Percentiles rank a stretch among this genome's conserved stretches.
These are phyloP conservation scores for Trichoderma koningii DNA, from an alignment of 2,329 filamentous ascomycete genomes.

Conservation along the genomic window DNA sequence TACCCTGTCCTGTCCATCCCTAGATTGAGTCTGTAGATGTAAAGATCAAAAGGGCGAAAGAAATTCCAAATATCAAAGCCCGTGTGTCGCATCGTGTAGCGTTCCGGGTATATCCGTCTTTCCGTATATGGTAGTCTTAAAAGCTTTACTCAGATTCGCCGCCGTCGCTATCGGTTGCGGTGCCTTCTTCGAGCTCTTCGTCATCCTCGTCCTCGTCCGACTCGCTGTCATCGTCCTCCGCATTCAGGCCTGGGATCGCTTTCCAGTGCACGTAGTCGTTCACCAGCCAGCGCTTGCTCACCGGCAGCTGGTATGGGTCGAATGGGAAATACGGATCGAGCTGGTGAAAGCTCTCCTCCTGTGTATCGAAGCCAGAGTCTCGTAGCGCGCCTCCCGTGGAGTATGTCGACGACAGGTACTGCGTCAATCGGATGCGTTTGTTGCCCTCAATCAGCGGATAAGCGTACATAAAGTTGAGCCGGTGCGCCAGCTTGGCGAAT, in stretches of 20 bases:
- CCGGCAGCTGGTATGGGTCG: slow-evolving; percentile 88
- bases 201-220: slow-evolving; percentile 53
- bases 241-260: slow-evolving; percentile 69
- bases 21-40: neutral
- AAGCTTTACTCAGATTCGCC: slow-evolving; percentile 38
- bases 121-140: slow-evolving; percentile 11
- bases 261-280: slow-evolving; percentile 82
- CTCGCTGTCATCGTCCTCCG: slow-evolving; percentile 56
- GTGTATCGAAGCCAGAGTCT: slow-evolving; percentile 50
- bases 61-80: slow-evolving; percentile 10
- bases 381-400: slow-evolving; percentile 57
- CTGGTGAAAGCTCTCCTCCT: slow-evolving; percentile 78
- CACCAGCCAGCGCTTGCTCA: slow-evolving; percentile 85
- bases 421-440: slow-evolving; percentile 80
- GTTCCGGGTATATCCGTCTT: neutral
- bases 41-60: neutral
- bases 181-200: slow-evolving; percentile 55
- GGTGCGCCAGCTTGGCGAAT: slow-evolving; percentile 84
- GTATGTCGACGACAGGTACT: slow-evolving; percentile 63
- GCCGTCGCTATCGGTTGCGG: slow-evolving; percentile 53
- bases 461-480: slow-evolving; percentile 86
- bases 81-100: neutral
- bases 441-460: slow-evolving; percentile 87
- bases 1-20: neutral
- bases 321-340: slow-evolving; percentile 97